phyloP scores from a whole-genome alignment of 176 grass and related monocot genomes.

The Zizania latifolia region DNA sequence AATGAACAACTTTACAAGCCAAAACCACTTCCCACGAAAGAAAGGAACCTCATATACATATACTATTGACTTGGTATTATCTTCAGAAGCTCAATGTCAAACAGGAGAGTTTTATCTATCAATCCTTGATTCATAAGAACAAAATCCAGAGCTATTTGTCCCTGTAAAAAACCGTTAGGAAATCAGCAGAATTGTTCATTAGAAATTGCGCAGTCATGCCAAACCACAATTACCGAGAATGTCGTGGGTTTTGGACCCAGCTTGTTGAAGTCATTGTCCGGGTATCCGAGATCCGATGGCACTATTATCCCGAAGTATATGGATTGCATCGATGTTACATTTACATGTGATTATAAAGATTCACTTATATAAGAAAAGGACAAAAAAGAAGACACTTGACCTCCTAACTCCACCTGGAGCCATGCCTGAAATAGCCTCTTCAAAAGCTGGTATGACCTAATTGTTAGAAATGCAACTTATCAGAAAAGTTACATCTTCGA shows the following conservation, averaged over 20 bases:
- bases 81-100: conserved; percentile 95
- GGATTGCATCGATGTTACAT: background rate
- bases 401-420: conserved; percentile 71
- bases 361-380: background rate
- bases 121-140: conserved; percentile 89
- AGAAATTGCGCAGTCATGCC: background rate
- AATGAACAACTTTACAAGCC: background rate
- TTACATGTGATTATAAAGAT: background rate
- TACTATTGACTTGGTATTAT: conserved; percentile 55
- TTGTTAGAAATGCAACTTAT: conserved; percentile 29
- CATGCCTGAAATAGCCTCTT: conserved; percentile 88
- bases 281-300: conserved; percentile 84
- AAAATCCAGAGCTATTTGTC: conserved; percentile 93
- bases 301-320: conserved; percentile 68
- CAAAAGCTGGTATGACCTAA: conserved; percentile 98
- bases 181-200: background rate
- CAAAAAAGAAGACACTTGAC: conserved; percentile 21
- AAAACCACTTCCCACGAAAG: background rate
- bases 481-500: background rate
- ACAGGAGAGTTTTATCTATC: conserved; percentile 93
- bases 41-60: background rate
- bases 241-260: conserved; percentile 78
- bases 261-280: conserved; percentile 71
- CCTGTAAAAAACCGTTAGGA: conserved; percentile 37
- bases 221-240: conserved; percentile 57